Percentiles rank a stretch among this genome's conserved stretches.
Evolutionary conservation across 108 stramenopile species (phyloP).

Genomic region (Aurantiochytrium sp.): DNA sequence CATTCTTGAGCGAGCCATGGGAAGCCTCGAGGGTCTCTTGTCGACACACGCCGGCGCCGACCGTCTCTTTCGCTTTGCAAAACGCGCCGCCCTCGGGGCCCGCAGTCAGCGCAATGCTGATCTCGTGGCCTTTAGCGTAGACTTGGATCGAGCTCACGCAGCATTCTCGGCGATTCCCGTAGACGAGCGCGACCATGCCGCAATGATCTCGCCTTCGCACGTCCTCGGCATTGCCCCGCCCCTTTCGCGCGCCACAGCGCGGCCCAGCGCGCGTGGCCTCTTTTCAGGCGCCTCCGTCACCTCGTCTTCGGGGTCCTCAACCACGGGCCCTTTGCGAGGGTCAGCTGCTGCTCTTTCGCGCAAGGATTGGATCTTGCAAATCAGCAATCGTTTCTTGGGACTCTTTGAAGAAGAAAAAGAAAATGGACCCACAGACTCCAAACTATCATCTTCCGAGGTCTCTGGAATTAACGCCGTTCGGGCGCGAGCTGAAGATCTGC

Average conservation of each 20-base stretch:
- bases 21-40: background rate
- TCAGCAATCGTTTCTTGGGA: background rate
- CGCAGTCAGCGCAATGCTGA: background rate
- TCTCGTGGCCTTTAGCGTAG: background rate
- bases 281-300: background rate
- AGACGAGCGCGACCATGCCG: background rate
- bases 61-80: constrained; percentile 5
- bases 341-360: background rate
- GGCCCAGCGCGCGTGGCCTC: background rate
- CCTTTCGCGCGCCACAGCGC: background rate
- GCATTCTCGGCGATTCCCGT: background rate
- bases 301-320: background rate
- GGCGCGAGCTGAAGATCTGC: background rate
- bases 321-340: background rate
- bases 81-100: background rate
- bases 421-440: background rate
- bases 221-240: background rate
- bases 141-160: background rate
- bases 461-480: background rate
- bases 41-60: constrained; percentile 5
- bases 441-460: no score
- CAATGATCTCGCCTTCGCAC: background rate
- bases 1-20: background rate
- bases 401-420: background rate
- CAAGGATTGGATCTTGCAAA: background rate